Evolutionary conservation across 768 basidiomycete species (phyloP), one percentile per base, ranked within the genome.

Genomic region (Calocybe cyanea): DNA sequence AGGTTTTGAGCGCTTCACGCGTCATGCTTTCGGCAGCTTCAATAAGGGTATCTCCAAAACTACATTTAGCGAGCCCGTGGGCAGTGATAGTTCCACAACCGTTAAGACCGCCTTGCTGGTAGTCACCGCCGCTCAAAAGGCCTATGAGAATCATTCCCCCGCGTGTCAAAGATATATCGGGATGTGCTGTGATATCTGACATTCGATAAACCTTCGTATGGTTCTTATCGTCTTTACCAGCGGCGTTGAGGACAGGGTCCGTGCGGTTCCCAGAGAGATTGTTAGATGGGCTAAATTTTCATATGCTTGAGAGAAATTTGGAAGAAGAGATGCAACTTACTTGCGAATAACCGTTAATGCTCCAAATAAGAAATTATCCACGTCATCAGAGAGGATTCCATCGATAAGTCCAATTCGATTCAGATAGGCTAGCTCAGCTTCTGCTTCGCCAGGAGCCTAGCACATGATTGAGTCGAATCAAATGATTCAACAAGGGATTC

Each of bases 391-490:
- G 35, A 94, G 72, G 19, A 96, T 78, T 0, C 84, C 90, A 59
- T 97, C 94, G 45, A 97, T 87, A 42, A 87, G 63, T 2, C 91
- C 91, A 34, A 83, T 77, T 3, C 76, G 71, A 55, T 92, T 93
- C 43, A 97, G 71, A 51, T 88, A 85, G 0, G 93, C 93, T 2
- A 97, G 72, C 58, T 95, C 93, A 0, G 93, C 93, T 63, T 97
- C 94, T 0, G 94, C 94, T 64, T 96, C 94, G 14, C 91, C 92
- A 5, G 93, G 93, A 13, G 92, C 93, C 83, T 83, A 40, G 53
- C 47, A 19, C 56, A 59, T 14, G 53, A 58, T 51, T 62, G 62
- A 51, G 19, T 49, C 55, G n/a, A 61, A 49, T 34, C 54, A 13
- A 56, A 51, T 49, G 55, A 2, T 41, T 23, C 13, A 37, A 28